Base-by-base conservation (phyloP, 345 rosid species). In the Eucalyptus pauciflora region DNA sequence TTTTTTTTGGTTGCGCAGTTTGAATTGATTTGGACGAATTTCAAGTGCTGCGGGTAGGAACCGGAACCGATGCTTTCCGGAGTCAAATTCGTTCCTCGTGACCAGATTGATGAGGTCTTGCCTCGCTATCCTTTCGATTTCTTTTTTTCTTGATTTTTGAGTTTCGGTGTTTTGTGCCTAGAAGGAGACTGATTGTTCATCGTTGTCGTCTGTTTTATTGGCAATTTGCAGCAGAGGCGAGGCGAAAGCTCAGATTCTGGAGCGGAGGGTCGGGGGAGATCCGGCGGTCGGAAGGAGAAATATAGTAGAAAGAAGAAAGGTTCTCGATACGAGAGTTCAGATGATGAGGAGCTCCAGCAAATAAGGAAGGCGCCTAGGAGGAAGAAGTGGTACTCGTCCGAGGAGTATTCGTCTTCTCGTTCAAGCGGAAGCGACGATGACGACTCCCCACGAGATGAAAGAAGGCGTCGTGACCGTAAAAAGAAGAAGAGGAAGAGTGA, bases 41-140 rank as follows among this genome's bases (percentile, higher is more conserved):
- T 37, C 20, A 8, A 37, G 83, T 76, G 83, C 46, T 76, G 83
- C 48, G 83, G 27, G 27, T 7, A 76, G 83, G 83, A 20, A 45
- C 1, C 10, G 54, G 62, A 52, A 87, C 37, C 88, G 80, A 97
- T 97, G 99, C 94, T 97, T 60, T 89, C 96, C 24, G 98, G 98
- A 22, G 90, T 96, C 86, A 97, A 94, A 91, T 92, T 97, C 88
- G 93, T 97, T 80, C 96, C 99, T 43, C 97, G 97, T 18, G 95
- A 95, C 88, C 90, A 94, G 90, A 94, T 95, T 86, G 90, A 92
- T 88, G 88, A 91, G 89, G 90, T 92, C 89, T 76, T 45, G 20
- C 56, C 86, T 87, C 12, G 33, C 29, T 51, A 24, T 20, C 50
- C 46, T 51, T 48, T 54, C 10, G 45, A 56, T 62, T 50, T 79